Percentiles rank a stretch among this genome's conserved stretches.
Evolutionary conservation across 257 asterid species (phyloP).

Genomic region (Petrea volubilis): DNA sequence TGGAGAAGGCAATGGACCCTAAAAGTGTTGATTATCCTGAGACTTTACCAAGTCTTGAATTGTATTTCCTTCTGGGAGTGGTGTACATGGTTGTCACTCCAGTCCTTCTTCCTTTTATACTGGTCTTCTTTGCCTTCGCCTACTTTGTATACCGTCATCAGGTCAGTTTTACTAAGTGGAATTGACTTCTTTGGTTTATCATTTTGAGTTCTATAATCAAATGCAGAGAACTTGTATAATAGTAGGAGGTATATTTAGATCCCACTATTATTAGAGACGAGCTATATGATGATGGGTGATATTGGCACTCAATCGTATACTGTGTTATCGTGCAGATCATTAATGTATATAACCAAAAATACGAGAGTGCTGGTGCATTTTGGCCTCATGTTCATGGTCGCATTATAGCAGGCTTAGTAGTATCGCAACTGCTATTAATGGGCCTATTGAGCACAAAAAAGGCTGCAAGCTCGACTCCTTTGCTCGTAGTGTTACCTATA

Average conservation of each 20-base stretch:
- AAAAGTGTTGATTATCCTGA: constrained; percentile 77
- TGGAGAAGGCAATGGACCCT: constrained; percentile 80
- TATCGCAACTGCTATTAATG: constrained; percentile 80
- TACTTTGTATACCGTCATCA: constrained; percentile 95
- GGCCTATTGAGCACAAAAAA: constrained; percentile 89
- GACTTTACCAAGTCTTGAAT: constrained; percentile 81
- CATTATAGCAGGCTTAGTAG: constrained; percentile 70
- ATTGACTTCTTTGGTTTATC: not conserved
- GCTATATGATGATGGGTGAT: not conserved
- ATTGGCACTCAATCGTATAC: not conserved
- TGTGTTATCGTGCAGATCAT: constrained; percentile 51
- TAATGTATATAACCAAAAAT: constrained; percentile 79
- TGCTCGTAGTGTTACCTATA: constrained; percentile 65
- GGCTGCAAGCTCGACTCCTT: constrained; percentile 81
- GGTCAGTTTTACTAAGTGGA: constrained; percentile 44
- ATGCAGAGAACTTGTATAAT: not conserved
- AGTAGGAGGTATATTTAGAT: not conserved
- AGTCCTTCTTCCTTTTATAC: constrained; percentile 86
- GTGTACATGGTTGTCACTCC: constrained; percentile 90
- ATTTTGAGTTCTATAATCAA: constrained; percentile 6
- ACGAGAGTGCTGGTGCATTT: constrained; percentile 90
- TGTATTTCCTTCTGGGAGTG: constrained; percentile 82
- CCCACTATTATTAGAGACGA: not conserved
- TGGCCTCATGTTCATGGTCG: constrained; percentile 94
- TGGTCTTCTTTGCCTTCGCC: constrained; percentile 90